Conservation (phyloP, 2,329 filamentous ascomycete genomes). For the Pyrenophora teres region DNA sequence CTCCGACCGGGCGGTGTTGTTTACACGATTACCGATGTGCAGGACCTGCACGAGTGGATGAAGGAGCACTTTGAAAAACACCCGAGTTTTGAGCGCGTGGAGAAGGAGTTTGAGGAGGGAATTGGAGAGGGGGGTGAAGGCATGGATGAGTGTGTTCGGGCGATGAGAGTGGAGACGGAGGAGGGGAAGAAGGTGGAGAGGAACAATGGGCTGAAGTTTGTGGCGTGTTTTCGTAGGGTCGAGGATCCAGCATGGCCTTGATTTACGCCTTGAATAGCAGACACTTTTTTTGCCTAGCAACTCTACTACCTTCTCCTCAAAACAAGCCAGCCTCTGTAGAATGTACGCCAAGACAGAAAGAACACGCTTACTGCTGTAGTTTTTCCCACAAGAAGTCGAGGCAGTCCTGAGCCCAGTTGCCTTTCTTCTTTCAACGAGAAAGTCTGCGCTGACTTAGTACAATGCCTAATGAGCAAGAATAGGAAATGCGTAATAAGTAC, state of each 20-base stretch:
- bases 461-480: too few species aligned
- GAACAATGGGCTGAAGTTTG: conserved; percentile 88
- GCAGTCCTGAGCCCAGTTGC: too few species aligned
- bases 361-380: too few species aligned
- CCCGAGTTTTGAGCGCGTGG: conserved; percentile 76
- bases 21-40: conserved; percentile 97
- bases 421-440: too few species aligned
- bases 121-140: conserved; percentile 66
- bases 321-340: too few species aligned
- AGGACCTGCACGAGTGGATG: conserved; percentile 94
- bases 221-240: conserved; percentile 81
- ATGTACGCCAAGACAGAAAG: too few species aligned
- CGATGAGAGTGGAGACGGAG: conserved; percentile 86
- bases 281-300: too few species aligned
- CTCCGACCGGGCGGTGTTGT: conserved; percentile 81
- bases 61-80: conserved; percentile 80
- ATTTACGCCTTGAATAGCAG: conserved; percentile 49
- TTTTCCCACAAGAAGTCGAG: too few species aligned
- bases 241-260: conserved; percentile 84
- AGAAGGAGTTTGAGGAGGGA: conserved; percentile 58
- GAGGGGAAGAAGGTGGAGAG: conserved; percentile 96
- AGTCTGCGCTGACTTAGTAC: too few species aligned
- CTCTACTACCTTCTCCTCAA: too few species aligned
- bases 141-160: conserved; percentile 69
- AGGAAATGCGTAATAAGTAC: too few species aligned